Evolutionary conservation across 2,329 filamentous ascomycete species (phyloP).

Genomic region (Fusarium sp.): DNA sequence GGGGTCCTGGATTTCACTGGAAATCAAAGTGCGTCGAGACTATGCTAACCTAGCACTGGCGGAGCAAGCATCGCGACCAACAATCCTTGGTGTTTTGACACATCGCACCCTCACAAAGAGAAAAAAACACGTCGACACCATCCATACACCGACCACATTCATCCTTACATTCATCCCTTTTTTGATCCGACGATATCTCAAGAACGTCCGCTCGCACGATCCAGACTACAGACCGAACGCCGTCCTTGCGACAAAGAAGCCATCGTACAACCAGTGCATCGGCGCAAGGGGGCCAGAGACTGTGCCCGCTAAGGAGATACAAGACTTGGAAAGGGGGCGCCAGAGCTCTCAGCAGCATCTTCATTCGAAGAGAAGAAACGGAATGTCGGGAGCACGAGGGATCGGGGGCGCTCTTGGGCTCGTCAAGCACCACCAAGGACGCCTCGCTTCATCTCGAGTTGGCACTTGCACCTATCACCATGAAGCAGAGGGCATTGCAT

Average conservation of each 20-base stretch:
- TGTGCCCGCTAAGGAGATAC: not conserved
- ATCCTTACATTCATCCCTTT: not conserved
- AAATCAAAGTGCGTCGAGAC: not conserved
- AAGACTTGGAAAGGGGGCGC: not conserved
- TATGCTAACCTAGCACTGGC: not conserved
- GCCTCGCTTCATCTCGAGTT: not conserved
- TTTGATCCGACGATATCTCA: not conserved
- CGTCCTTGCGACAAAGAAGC: not conserved
- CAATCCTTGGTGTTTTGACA: slow-evolving; percentile 18
- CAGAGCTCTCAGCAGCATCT: not conserved
- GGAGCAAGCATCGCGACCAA: not conserved
- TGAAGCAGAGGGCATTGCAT: not conserved
- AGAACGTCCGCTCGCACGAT: not conserved
- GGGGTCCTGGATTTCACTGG: not conserved
- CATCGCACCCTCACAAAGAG: not conserved
- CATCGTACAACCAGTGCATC: not conserved
- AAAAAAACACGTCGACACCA: not conserved
- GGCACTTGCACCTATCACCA: not conserved
- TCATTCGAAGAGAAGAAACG: not conserved
- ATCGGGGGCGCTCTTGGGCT: too few relatives aligned
- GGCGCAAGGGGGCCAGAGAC: not conserved
- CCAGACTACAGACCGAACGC: too few relatives aligned
- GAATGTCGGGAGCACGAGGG: not conserved
- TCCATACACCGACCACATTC: not conserved
- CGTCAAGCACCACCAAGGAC: not conserved